Percentiles rank a stretch among this genome's conserved stretches.
phyloP scores from a whole-genome alignment of 371 early-diverging fungal species.

The Mucor mucedo region DNA sequence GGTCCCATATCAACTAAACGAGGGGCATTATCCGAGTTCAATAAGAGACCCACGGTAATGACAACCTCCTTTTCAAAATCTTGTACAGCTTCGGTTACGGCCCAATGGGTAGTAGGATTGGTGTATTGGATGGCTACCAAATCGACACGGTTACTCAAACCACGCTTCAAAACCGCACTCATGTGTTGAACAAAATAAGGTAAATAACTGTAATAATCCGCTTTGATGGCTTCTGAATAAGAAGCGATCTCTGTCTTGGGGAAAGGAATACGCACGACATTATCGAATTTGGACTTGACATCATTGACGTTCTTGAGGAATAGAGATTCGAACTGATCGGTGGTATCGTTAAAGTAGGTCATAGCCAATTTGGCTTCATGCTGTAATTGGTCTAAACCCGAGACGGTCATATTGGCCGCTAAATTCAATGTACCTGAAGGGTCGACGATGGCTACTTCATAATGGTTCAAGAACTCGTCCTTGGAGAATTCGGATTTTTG shows the following conservation, averaged over 20 bases:
- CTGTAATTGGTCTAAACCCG: slow-evolving; percentile 68
- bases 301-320: slow-evolving; percentile 77
- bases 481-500: slow-evolving; percentile 59
- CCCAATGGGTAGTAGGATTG: slow-evolving; percentile 39
- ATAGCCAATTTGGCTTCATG: slow-evolving; percentile 72
- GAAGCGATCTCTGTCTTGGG: slow-evolving; percentile 21
- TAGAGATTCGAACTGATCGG: slow-evolving; percentile 74
- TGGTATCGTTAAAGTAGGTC: slow-evolving; percentile 63
- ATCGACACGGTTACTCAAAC: slow-evolving; percentile 71
- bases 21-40: slow-evolving; percentile 69
- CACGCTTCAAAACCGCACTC: slow-evolving; percentile 61
- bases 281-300: slow-evolving; percentile 68
- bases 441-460: slow-evolving; percentile 86
- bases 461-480: slow-evolving; percentile 62
- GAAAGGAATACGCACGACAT: slow-evolving; percentile 41
- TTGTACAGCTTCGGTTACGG: slow-evolving; percentile 25
- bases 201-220: slow-evolving; percentile 65
- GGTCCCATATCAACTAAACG: slow-evolving; percentile 86
- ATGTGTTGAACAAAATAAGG: slow-evolving; percentile 55
- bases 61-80: slow-evolving; percentile 22
- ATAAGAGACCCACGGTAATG: slow-evolving; percentile 69
- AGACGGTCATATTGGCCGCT: slow-evolving; percentile 64
- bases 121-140: slow-evolving; percentile 59
- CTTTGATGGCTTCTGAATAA: slow-evolving; percentile 54
- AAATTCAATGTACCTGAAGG: slow-evolving; percentile 84